Conservation (phyloP, 768 basidiomycete genomes). For the Tricholoma bakamatsutake region DNA sequence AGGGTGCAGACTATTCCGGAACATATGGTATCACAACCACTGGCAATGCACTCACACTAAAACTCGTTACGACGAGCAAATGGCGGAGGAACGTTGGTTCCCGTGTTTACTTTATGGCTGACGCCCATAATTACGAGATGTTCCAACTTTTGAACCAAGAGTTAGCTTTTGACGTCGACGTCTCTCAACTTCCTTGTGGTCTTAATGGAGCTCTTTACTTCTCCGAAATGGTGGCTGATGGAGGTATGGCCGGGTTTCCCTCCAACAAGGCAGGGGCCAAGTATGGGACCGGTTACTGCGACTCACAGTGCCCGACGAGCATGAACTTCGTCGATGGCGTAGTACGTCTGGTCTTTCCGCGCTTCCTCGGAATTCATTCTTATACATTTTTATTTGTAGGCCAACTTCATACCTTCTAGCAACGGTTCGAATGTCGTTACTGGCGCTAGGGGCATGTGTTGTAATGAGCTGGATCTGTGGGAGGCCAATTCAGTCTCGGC, state of each 20-base stretch:
- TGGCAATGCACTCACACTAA: slow-evolving; percentile 41
- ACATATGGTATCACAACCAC: slow-evolving; percentile 49
- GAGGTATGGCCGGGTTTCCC: slow-evolving; percentile 40
- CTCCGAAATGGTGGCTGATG: slow-evolving; percentile 52
- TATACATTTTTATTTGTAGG: slow-evolving; percentile 17
- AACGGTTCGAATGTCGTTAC: slow-evolving; percentile 32
- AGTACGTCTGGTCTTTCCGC: slow-evolving; percentile 22
- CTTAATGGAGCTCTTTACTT: slow-evolving; percentile 63
- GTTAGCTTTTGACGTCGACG: slow-evolving; percentile 45
- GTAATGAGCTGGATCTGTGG: slow-evolving; percentile 41
- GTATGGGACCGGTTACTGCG: slow-evolving; percentile 60
- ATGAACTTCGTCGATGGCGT: slow-evolving; percentile 58
- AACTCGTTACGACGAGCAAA: slow-evolving; percentile 37
- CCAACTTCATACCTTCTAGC: slow-evolving; percentile 21
- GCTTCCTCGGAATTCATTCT: neutral
- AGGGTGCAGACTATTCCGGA: slow-evolving; percentile 42
- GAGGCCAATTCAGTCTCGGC: slow-evolving; percentile 36
- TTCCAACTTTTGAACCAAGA: slow-evolving; percentile 39
- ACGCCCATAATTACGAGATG: slow-evolving; percentile 26
- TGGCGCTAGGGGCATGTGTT: slow-evolving; percentile 32
- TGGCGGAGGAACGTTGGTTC: slow-evolving; percentile 33
- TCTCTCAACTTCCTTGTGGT: slow-evolving; percentile 32
- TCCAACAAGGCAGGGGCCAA: slow-evolving; percentile 50
- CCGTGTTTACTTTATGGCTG: slow-evolving; percentile 29
- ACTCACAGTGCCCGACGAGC: slow-evolving; percentile 58